Percentiles rank a stretch among this genome's conserved stretches.
Evolutionary conservation across 2,329 filamentous ascomycete species (phyloP).

Genomic region (Pseudogymnoascus sp.): DNA sequence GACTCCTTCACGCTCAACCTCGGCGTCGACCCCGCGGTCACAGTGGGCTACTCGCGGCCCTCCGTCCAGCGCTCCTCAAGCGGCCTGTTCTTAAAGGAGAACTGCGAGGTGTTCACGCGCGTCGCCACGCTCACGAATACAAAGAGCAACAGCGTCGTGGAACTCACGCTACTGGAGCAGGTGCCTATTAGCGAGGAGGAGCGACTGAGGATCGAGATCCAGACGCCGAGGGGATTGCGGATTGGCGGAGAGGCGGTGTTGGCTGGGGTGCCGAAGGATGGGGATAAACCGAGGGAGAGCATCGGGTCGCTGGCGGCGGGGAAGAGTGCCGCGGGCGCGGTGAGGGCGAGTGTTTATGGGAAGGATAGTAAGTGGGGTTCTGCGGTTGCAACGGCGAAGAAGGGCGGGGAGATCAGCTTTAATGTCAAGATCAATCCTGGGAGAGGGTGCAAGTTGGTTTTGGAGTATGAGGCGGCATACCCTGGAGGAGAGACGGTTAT

Average conservation of each 20-base stretch:
- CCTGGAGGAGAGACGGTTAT: conserved; percentile 43
- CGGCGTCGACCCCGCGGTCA: conserved; percentile 53
- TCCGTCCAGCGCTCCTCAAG: conserved; percentile 44
- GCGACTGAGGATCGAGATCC: conserved; percentile 43
- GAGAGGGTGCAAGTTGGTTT: conserved; percentile 45
- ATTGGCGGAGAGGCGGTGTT: conserved; percentile 33
- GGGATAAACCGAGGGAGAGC: neutral
- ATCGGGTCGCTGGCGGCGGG: neutral
- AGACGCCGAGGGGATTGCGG: conserved; percentile 41
- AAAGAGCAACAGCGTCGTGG: conserved; percentile 33
- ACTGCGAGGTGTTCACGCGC: conserved; percentile 43
- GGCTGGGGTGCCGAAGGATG: conserved; percentile 26
- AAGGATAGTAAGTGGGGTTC: conserved; percentile 42
- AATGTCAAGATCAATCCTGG: conserved; percentile 51
- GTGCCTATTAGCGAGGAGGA: conserved; percentile 57
- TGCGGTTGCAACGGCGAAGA: conserved; percentile 46
- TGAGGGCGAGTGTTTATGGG: conserved; percentile 17
- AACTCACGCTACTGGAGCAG: conserved; percentile 50
- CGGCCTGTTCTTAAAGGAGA: conserved; percentile 48
- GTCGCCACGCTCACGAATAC: conserved; percentile 45
- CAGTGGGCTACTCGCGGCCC: conserved; percentile 48
- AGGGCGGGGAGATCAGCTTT: conserved; percentile 52
- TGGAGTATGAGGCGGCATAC: conserved; percentile 56
- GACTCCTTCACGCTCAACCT: conserved; percentile 47
- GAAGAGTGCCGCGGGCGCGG: conserved; percentile 16